Base-by-base conservation (phyloP, 148 eudicot genomes). In the Oxyria digyna region DNA sequence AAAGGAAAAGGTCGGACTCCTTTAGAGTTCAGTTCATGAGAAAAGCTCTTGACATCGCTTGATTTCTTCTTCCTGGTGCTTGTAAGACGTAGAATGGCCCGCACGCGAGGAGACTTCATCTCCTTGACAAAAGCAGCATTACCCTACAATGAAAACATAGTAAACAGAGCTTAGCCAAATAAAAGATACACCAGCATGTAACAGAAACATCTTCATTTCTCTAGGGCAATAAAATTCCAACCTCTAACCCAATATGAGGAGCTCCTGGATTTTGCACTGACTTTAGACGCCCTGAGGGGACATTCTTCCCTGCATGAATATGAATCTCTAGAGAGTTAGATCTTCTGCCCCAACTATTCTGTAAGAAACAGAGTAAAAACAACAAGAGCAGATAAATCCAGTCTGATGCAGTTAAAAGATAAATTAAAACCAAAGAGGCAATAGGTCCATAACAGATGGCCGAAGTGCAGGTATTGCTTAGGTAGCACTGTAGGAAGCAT, bases 21-120 rank as follows among this genome's bases (percentile, higher is more conserved):
- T 83, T 91, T 95, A 42, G 99, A 95, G 82, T 95, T 87, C 33
- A 95, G 96, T 69, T 95, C 99, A 68, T 95, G 99, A 64, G 99
- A 95, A 81, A 95, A 95, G 79, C 99, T 95, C 82, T 95, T 95
- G 78, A 95, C 76, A 66, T 88, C 96, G 3, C 86, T 84, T 18
- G 75, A 78, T 84, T 83, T 88, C 82, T 84, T 95, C 76, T 76
- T 88, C 54, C 97, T 87, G 32, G 89, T 92, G 73, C 99, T 91
- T 14, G 97, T 95, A 67, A 83, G 80, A 73, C 91, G 96, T 54
- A 95, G 42, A 69, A 91, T 77, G 70, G 99, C 97, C 76, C 83
- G 96, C 74, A 94, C 88, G 18, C 99, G 87, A 38, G 99, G 99
- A 70, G 99, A 91, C 78, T 91, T 96, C 78, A 91, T 84, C 81